Evolutionary conservation across 352 stramenopile genomes (phyloP).

Genomic region (Nothophytophthora sp.): DNA sequence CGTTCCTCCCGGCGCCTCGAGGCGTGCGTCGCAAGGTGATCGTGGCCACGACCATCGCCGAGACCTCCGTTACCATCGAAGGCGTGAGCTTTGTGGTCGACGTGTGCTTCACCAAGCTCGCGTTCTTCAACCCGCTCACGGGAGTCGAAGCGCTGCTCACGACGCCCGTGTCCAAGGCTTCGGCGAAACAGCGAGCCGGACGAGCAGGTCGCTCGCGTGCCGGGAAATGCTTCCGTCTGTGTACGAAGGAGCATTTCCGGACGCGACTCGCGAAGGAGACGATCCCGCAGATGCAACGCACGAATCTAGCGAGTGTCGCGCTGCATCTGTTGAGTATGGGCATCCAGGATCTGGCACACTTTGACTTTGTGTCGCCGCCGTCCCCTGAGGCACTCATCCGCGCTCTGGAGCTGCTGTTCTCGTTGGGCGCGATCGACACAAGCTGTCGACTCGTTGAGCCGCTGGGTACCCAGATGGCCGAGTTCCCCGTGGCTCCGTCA

Average conservation of each 20-base stretch:
- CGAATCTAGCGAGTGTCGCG: slow-evolving; percentile 66
- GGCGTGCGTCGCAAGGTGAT: slow-evolving; percentile 79
- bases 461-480: slow-evolving; percentile 94
- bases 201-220: slow-evolving; percentile 90
- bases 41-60: slow-evolving; percentile 92
- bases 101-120: slow-evolving; percentile 80
- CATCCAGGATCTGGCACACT: slow-evolving; percentile 85
- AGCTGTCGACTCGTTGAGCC: slow-evolving; percentile 63
- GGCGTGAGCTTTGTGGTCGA: slow-evolving; percentile 91
- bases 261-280: slow-evolving; percentile 55
- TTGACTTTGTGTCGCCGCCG: slow-evolving; percentile 82
- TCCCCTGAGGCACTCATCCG: slow-evolving; percentile 72
- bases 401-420: slow-evolving; percentile 71
- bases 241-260: slow-evolving; percentile 60
- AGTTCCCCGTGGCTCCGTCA: slow-evolving; percentile 97
- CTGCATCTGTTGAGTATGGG: slow-evolving; percentile 83
- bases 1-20: slow-evolving; percentile 84
- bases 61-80: slow-evolving; percentile 98
- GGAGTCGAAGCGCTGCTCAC: slow-evolving; percentile 89
- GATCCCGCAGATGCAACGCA: slow-evolving; percentile 85
- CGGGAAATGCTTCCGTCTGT: slow-evolving; percentile 83
- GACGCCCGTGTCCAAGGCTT: slow-evolving; percentile 95
- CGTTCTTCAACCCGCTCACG: slow-evolving; percentile 82
- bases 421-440: slow-evolving; percentile 62
- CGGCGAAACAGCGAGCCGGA: slow-evolving; percentile 95